Evolutionary conservation across 208 protist genomes (phyloP), one percentile per base, ranked within the genome.

Genomic region (Wallacemonas sp.): DNA sequence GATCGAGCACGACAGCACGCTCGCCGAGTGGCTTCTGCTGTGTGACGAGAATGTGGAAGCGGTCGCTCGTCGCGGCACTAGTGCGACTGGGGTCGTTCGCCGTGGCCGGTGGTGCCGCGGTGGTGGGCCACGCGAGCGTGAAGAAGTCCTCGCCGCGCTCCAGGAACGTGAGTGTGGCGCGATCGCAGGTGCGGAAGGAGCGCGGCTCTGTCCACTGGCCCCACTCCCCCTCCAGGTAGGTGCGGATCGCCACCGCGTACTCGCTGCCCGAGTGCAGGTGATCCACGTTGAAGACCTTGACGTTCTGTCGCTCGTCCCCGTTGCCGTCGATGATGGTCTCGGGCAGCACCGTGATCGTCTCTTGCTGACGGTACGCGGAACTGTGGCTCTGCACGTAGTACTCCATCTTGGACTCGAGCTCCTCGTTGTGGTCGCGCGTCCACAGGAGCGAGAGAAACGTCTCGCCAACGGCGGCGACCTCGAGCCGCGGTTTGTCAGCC

Each of bases 121-220:
- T 60, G 11, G 57, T 70, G 6, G 81, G 80, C 87, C 85, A 90
- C 55, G 69, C 70, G 6, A 97, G 39, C 17, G 80, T 88, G 48
- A 97, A 76, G 65, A 92, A 94, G 72, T 94, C 83, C 67, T 97
- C 92, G n/a, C 90, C 88, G 26, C 92, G 86, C 61, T 96, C 90
- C 11, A 87, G 52, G 47, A 91, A 89, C 2, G 71, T 78, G 19
- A 96, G 46, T 0, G 68, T 49, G 6, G 71, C 66, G 48, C 56
- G 81, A 1, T 77, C 46, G 32, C 65, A 44, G 9, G 92, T 96
- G 14, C 68, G 66, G 67, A 92, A 93, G 19, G 49, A 49, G 34
- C 68, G 27, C 17, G 80, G 78, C 68, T 94, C 84, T n/a, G 85
- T 90, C 92, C 92, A 97, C 32, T 74, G 39, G 38, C 92, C 92